These are phyloP conservation scores for Flaveria ramosissima DNA, from an alignment of 129 eudicot genomes.

Conservation along the genomic window DNA sequence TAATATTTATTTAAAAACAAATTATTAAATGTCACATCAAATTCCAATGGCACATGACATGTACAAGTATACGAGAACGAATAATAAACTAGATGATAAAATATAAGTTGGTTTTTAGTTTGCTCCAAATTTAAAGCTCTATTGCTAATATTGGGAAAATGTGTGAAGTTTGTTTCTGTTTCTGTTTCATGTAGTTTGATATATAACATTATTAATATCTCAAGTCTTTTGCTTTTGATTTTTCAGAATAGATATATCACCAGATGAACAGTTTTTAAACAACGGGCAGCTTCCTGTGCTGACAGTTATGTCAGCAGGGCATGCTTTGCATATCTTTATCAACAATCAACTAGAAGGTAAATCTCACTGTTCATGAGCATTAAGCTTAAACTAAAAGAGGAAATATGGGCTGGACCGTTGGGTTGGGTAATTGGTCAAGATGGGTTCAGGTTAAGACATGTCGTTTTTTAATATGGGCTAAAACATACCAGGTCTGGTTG, in stretches of 20 bases:
- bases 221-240: constrained; percentile 3
- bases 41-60: neutral
- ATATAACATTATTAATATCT: neutral
- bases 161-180: neutral
- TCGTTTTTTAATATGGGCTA: neutral
- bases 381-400: neutral
- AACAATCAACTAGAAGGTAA: constrained; percentile 78
- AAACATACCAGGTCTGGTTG: neutral
- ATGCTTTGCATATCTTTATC: constrained; percentile 79
- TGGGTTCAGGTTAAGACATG: neutral
- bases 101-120: neutral
- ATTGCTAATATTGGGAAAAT: neutral
- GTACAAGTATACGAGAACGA: neutral
- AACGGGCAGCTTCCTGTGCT: constrained; percentile 59
- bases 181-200: constrained; percentile 1
- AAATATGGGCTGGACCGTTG: neutral
- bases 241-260: constrained; percentile 57
- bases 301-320: constrained; percentile 92
- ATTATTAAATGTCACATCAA: neutral
- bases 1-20: neutral
- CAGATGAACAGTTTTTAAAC: constrained; percentile 62
- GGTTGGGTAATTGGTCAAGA: constrained; percentile 2
- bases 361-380: constrained; percentile 18
- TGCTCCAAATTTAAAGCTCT: neutral
- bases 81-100: neutral